phyloP scores from a whole-genome alignment of 441 rosid species.

The Melastoma candidum region DNA sequence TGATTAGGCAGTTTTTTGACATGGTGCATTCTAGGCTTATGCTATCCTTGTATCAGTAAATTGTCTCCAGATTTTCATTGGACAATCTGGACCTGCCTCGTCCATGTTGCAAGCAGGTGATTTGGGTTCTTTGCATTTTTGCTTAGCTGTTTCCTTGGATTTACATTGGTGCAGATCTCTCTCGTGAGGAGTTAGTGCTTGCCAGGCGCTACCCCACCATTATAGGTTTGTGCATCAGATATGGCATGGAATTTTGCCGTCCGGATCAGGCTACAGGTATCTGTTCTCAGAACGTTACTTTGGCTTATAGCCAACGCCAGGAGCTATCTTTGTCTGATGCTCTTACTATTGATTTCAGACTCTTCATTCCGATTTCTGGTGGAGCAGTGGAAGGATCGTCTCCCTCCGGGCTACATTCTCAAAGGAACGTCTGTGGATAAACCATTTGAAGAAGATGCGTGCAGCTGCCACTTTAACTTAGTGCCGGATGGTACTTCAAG shows the following conservation, averaged over 20 bases:
- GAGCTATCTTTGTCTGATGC: too few relatives aligned
- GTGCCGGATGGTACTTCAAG: conserved; percentile 49
- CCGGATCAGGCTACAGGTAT: conserved; percentile 86
- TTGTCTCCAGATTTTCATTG: background rate
- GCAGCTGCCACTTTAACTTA: conserved; percentile 66
- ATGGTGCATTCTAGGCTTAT: too few relatives aligned
- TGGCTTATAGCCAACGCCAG: background rate
- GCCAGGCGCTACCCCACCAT: conserved; percentile 89
- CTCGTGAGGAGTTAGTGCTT: conserved; percentile 74
- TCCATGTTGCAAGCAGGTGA: conserved; percentile 9
- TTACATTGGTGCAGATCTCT: conserved; percentile 48
- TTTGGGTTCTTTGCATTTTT: conserved; percentile 3
- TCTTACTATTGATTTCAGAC: conserved; percentile 30
- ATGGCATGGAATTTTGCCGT: conserved; percentile 96
- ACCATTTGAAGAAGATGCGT: conserved; percentile 90
- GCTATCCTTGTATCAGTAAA: conserved; percentile 1
- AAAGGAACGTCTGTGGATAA: conserved; percentile 78
- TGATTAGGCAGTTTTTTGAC: conserved; percentile 17
- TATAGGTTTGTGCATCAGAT: conserved; percentile 84
- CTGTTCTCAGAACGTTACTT: conserved; percentile 5
- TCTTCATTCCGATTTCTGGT: conserved; percentile 63
- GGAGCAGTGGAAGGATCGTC: conserved; percentile 79
- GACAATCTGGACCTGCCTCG: conserved; percentile 1
- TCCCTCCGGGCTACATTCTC: conserved; percentile 65
- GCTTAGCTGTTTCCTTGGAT: conserved; percentile 16